Evolutionary conservation across 1,139 yeast species (phyloP), one percentile per base, ranked within the genome.

Genomic region (Taiozyma sp.): DNA sequence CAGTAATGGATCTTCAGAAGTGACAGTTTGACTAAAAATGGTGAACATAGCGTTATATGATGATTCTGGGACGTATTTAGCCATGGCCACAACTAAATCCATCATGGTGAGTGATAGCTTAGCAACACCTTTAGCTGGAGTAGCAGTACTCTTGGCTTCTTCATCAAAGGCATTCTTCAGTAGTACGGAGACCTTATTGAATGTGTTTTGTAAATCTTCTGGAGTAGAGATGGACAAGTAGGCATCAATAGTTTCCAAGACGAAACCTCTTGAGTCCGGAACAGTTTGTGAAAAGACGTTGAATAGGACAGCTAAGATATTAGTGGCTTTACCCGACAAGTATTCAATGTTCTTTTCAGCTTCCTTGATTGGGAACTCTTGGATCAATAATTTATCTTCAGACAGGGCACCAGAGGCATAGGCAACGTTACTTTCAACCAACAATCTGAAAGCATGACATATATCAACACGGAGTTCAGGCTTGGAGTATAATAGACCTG

Each of bases 241-340:
- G 1, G 83, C 79, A 61, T 89, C 95, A 62, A 91, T 87, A 19
- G 97, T 83, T 56, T 90, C 97, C 55, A 90, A 75, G 50, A 93
- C 83, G 64, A 78, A 89, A 21, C 88, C 87, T 67, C 99, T 81
- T 22, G 90, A 79, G 51, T 88, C 95, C 42, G 95, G 86, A 47
- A 81, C 70, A 9, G 97, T 90, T 59, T 90, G 90, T 24, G 95
- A 81, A 68, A 88, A 93, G 32, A 93, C 95, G 61, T 93, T 93
- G 74, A 93, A 89, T 52, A 95, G 73, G 29, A 90, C 97, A 24
- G 96, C 86, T 53, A 93, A 75, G 48, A 93, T 66, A 60, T 93
- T 91, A 8, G 86, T 70, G 6, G 96, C 81, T 58, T 81, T 83
- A 1, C 79, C 54, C 0, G 88, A 72, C 55, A 93, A 71, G 61